A percentile compares a stretch with the other conserved stretches of the same genome.
These are phyloP conservation scores for Podila minutissima DNA, from an alignment of 192 early-diverging fungal genomes.

Conservation along the genomic window DNA sequence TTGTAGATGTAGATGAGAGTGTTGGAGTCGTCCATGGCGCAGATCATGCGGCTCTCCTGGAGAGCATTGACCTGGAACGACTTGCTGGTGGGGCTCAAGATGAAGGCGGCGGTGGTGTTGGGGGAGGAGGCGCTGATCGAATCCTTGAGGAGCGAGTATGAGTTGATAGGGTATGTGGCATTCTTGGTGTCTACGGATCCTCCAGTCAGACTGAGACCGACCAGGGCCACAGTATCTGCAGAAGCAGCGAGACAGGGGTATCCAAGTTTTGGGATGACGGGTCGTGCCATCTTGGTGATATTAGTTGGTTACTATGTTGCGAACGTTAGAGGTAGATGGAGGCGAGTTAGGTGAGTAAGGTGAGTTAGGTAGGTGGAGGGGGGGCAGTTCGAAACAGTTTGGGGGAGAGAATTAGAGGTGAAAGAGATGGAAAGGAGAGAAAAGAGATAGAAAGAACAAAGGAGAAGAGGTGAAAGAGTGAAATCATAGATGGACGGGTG, in stretches of 20 bases:
- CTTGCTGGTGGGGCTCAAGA: neutral
- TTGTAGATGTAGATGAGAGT: conserved; percentile 45
- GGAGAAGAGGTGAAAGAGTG: neutral
- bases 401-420: neutral
- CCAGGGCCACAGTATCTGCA: conserved; percentile 10
- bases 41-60: conserved; percentile 25
- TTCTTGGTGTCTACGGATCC: neutral
- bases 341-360: neutral
- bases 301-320: neutral
- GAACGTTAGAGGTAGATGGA: neutral
- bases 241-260: conserved; percentile 39
- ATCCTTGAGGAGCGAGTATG: conserved; percentile 16
- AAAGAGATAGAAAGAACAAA: neutral
- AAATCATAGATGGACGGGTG: neutral
- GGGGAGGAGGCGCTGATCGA: neutral
- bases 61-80: conserved; percentile 1
- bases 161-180: conserved; percentile 29
- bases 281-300: conserved; percentile 10
- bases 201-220: conserved; percentile 16
- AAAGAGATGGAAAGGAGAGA: neutral
- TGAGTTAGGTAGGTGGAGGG: neutral
- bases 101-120: neutral
- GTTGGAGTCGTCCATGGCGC: conserved; percentile 17
- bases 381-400: neutral
- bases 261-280: conserved; percentile 17